These are phyloP conservation scores for Tylopilus cervinicoccineus DNA, from an alignment of 768 basidiomycete genomes.

Conservation along the genomic window DNA sequence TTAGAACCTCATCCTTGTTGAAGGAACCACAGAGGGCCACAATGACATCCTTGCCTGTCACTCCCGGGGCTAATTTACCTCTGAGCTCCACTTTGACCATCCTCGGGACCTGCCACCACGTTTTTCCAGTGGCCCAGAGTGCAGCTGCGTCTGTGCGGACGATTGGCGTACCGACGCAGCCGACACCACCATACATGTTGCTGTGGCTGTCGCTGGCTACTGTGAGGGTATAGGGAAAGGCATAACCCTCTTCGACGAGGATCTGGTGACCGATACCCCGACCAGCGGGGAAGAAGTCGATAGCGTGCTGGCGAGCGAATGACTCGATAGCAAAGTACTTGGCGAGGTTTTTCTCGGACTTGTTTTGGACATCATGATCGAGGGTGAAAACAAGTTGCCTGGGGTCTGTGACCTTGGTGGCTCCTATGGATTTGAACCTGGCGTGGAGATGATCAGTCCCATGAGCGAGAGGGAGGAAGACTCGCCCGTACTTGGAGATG, in stretches of 20 bases:
- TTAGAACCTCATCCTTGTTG: slow-evolving; percentile 94
- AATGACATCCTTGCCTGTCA: slow-evolving; percentile 98
- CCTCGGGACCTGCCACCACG: slow-evolving; percentile 99
- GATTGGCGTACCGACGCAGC: slow-evolving; percentile 95
- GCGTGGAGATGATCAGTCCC: background rate
- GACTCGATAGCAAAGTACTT: slow-evolving; percentile 92
- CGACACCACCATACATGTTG: slow-evolving; percentile 99
- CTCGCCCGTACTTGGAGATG: slow-evolving; percentile 88
- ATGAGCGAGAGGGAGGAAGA: no score
- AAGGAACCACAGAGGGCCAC: slow-evolving; percentile 95
- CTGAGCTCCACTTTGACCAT: slow-evolving; percentile 93
- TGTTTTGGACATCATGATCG: slow-evolving; percentile 98
- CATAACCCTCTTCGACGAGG: slow-evolving; percentile 97
- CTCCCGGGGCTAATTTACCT: slow-evolving; percentile 79
- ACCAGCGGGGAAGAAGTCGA: slow-evolving; percentile 98
- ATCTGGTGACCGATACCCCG: slow-evolving; percentile 98
- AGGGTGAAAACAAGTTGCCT: slow-evolving; percentile 92
- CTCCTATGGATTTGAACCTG: slow-evolving; percentile 94
- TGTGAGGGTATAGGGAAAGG: slow-evolving; percentile 92
- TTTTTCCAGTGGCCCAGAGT: slow-evolving; percentile 96
- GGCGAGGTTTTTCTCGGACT: slow-evolving; percentile 78
- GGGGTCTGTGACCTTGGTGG: slow-evolving; percentile 75
- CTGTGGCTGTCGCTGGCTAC: slow-evolving; percentile 96
- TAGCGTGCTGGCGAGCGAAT: slow-evolving; percentile 77
- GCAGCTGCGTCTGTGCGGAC: slow-evolving; percentile 94